Conservation (phyloP, 176 grass and related monocot genomes). For the Tillandsia leiboldiana region DNA sequence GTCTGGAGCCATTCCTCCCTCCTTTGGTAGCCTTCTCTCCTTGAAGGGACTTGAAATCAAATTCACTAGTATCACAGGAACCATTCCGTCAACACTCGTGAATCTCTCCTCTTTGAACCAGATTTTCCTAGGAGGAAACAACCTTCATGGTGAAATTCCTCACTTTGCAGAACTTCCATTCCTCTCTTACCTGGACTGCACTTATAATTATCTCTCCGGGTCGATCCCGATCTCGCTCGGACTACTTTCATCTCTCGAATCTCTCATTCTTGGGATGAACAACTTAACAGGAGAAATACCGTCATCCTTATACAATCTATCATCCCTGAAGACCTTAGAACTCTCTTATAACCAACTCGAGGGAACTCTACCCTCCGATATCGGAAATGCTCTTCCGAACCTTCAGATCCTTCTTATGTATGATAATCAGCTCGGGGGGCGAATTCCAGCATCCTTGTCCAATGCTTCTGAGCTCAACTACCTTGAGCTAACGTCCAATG, state of each 20-base stretch:
- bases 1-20: constrained; percentile 24
- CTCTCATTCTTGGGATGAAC: constrained; percentile 10
- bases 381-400: constrained; percentile 26
- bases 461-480: constrained; percentile 10
- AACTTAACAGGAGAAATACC: constrained; percentile 20
- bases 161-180: too few species aligned
- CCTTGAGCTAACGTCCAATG: constrained; percentile 1
- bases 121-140: too few species aligned
- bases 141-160: too few species aligned
- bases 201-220: background rate
- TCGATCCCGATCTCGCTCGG: background rate
- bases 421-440: constrained; percentile 16
- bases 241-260: background rate
- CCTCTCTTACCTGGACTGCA: too few species aligned
- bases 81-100: background rate
- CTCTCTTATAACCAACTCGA: constrained; percentile 10
- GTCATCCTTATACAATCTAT: constrained; percentile 11
- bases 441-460: constrained; percentile 18
- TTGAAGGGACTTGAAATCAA: background rate
- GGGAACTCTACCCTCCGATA: constrained; percentile 13
- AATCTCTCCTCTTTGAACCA: background rate
- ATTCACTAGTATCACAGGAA: background rate
- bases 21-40: constrained; percentile 21
- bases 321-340: constrained; percentile 1
- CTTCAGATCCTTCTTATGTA: background rate